These are phyloP conservation scores for Corylus heterophylla DNA, from an alignment of 306 rosid species.

Conservation along the genomic window DNA sequence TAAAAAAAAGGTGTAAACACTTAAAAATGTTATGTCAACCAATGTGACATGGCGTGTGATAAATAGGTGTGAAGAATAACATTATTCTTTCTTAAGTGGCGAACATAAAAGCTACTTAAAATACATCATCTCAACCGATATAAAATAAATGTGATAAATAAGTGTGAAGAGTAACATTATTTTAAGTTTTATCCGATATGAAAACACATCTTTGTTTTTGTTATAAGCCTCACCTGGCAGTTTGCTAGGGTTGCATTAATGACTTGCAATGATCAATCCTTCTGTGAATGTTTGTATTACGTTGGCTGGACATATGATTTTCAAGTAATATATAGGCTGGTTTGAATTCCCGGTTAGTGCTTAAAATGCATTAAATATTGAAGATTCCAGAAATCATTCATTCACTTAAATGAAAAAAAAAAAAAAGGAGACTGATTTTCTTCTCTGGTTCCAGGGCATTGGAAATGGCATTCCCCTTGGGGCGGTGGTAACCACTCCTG, in stretches of 20 bases:
- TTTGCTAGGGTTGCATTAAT: not conserved
- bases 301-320: too few relatives aligned
- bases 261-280: not conserved
- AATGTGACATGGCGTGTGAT: too few relatives aligned
- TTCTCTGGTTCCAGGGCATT: slow-evolving; percentile 60
- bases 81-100: too few relatives aligned
- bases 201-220: too few relatives aligned
- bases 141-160: too few relatives aligned
- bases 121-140: too few relatives aligned
- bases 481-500: slow-evolving; percentile 95
- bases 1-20: too few relatives aligned
- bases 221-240: not conserved
- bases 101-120: too few relatives aligned
- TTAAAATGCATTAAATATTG: not conserved
- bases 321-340: not conserved
- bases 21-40: too few relatives aligned
- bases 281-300: not conserved
- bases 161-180: too few relatives aligned
- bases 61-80: too few relatives aligned
- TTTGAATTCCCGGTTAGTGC: not conserved
- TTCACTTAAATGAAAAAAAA: not conserved
- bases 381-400: not conserved
- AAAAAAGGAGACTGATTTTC: slow-evolving; percentile 1
- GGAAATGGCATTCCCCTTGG: slow-evolving; percentile 99
- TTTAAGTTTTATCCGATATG: too few relatives aligned